Conservation (phyloP, 164 flowering plant species). For the Annona squamosa region DNA sequence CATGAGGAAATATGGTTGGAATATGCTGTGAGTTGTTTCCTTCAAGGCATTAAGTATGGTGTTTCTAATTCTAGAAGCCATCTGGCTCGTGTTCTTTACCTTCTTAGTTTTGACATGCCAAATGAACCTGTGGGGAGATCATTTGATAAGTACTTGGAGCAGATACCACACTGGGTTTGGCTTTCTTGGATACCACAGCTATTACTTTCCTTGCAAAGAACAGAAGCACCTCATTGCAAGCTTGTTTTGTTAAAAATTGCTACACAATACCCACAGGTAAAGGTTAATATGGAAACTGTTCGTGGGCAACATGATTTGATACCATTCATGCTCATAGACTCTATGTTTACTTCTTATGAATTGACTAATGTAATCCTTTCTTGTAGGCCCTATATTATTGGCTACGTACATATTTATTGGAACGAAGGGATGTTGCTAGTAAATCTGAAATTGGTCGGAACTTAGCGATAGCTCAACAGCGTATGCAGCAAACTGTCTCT, state of each 20-base stretch:
- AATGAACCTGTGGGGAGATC: constrained; percentile 85
- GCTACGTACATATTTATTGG: constrained; percentile 96
- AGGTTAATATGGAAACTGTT: neutral
- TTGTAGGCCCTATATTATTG: constrained; percentile 93
- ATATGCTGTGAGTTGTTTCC: constrained; percentile 95
- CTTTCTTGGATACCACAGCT: constrained; percentile 98
- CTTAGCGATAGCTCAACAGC: constrained; percentile 76
- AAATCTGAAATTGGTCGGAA: constrained; percentile 77
- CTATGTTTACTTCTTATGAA: neutral
- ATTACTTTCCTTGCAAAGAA: constrained; percentile 85
- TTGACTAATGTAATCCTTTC: neutral
- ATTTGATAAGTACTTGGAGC: constrained; percentile 86
- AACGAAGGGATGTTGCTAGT: constrained; percentile 92
- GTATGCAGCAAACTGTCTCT: constrained; percentile 73
- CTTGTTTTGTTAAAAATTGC: constrained; percentile 84
- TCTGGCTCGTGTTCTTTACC: constrained; percentile 87
- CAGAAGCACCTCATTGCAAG: constrained; percentile 93
- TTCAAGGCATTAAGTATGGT: constrained; percentile 95
- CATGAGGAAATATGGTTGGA: constrained; percentile 92
- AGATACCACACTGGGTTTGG: constrained; percentile 98
- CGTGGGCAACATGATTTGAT: neutral
- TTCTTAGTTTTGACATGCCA: constrained; percentile 89
- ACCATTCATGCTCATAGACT: constrained; percentile 1
- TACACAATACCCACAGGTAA: constrained; percentile 87
- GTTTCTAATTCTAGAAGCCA: constrained; percentile 90